Conservation (phyloP, 768 basidiomycete species). For the Trametes maxima region DNA sequence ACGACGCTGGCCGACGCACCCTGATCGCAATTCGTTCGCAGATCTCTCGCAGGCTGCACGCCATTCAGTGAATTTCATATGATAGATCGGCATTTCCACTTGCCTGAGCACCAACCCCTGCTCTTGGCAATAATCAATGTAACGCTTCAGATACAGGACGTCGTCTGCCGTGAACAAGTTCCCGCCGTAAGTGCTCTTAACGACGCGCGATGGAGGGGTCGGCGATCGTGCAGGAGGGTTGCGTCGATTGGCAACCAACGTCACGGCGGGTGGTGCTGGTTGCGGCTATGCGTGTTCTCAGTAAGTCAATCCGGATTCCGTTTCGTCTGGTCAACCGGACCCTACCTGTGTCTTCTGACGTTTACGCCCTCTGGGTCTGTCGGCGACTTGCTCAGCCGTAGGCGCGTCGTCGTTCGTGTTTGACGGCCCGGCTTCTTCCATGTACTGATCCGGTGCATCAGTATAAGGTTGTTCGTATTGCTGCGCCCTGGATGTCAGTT, state of each 20-base stretch:
- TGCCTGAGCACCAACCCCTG: slow-evolving; percentile 83
- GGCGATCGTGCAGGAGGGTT: slow-evolving; percentile 76
- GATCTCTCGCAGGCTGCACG: slow-evolving; percentile 69
- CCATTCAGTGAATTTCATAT: not conserved
- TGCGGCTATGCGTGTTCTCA: slow-evolving; percentile 31
- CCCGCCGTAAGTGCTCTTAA: slow-evolving; percentile 89
- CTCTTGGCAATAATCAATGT: slow-evolving; percentile 90
- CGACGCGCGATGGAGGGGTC: slow-evolving; percentile 78
- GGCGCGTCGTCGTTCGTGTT: slow-evolving; percentile 44
- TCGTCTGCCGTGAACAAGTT: slow-evolving; percentile 87
- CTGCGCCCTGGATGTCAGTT: not conserved
- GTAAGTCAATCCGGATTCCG: slow-evolving; percentile 2
- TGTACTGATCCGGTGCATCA: slow-evolving; percentile 51
- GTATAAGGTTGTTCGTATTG: slow-evolving; percentile 63
- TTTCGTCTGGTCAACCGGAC: not conserved
- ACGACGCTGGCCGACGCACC: slow-evolving; percentile 39
- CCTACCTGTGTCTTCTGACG: slow-evolving; percentile 61
- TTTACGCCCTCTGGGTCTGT: slow-evolving; percentile 67
- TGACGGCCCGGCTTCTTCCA: slow-evolving; percentile 53
- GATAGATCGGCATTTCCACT: not conserved
- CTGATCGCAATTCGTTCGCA: slow-evolving; percentile 87
- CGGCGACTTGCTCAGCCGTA: slow-evolving; percentile 31
- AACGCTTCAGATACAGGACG: slow-evolving; percentile 79
- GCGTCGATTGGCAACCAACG: slow-evolving; percentile 66
- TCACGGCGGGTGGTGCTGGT: slow-evolving; percentile 67